These are phyloP conservation scores for Entamoeba nuttalli DNA, from an alignment of 208 protist genomes.

Conservation along the genomic window DNA sequence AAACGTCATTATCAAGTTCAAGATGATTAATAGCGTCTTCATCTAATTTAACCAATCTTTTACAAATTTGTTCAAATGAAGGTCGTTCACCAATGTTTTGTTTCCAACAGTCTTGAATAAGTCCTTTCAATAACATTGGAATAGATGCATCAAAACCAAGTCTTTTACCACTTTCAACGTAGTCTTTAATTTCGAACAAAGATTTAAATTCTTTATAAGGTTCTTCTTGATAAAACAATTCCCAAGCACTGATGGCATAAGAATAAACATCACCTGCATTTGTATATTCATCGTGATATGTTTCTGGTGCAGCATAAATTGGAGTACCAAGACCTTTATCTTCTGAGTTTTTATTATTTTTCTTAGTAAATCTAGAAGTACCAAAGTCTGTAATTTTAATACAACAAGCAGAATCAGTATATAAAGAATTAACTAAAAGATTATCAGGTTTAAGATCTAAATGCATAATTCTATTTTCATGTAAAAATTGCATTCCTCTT, in stretches of 20 bases:
- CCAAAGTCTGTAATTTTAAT: constrained; percentile 3
- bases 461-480: not conserved
- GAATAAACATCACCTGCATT: not conserved
- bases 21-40: not conserved
- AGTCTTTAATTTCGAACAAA: not conserved
- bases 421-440: not conserved
- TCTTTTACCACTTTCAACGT: not conserved
- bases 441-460: not conserved
- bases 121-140: not conserved
- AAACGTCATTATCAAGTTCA: not conserved
- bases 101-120: not conserved
- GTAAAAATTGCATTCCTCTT: not conserved
- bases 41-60: not conserved
- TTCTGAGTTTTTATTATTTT: not conserved
- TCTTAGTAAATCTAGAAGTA: not conserved
- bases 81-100: not conserved
- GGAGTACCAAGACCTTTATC: not conserved
- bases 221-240: not conserved
- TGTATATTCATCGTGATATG: not conserved
- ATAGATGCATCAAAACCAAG: not conserved
- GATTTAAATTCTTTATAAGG: not conserved
- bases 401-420: not conserved
- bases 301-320: not conserved
- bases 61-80: not conserved
- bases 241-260: not conserved